Percentiles rank a stretch among this genome's conserved stretches.
Conservation (phyloP, 75 land plant species). For the Chamaecyparis obtusa region DNA sequence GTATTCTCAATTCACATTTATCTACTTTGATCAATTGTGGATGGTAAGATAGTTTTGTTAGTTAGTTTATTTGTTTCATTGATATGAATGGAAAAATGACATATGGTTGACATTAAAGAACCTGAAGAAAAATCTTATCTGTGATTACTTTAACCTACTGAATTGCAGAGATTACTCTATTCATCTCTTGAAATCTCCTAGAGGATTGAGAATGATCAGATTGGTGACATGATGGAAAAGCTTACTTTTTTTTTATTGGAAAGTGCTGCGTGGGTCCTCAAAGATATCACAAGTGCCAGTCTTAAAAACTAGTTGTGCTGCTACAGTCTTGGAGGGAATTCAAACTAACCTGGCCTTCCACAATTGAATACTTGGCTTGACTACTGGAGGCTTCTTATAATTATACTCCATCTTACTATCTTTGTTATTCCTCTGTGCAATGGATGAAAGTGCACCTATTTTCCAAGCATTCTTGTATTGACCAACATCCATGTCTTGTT, state of each 20-base stretch:
- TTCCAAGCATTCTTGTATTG: background rate
- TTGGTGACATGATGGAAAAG: background rate
- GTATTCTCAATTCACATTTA: too few species aligned
- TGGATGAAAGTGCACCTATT: background rate
- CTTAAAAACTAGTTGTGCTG: background rate
- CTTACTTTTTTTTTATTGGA: background rate
- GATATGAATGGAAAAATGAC: too few species aligned
- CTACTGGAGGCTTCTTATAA: background rate
- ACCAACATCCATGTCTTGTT: background rate
- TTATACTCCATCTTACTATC: background rate
- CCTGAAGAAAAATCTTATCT: too few species aligned
- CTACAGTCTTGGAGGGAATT: background rate
- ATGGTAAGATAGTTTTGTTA: too few species aligned
- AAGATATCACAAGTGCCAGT: background rate
- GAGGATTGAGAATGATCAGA: background rate
- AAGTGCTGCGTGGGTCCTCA: background rate
- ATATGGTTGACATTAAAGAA: too few species aligned
- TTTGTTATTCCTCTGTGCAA: background rate
- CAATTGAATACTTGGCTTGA: background rate
- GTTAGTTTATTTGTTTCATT: too few species aligned
- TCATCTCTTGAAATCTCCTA: too few species aligned
- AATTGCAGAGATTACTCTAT: too few species aligned
- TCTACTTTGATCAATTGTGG: too few species aligned
- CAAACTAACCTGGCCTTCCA: background rate
- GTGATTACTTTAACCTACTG: background rate